Base-by-base conservation (phyloP, 139 green algal genomes). In the Chlorella vulgaris region DNA sequence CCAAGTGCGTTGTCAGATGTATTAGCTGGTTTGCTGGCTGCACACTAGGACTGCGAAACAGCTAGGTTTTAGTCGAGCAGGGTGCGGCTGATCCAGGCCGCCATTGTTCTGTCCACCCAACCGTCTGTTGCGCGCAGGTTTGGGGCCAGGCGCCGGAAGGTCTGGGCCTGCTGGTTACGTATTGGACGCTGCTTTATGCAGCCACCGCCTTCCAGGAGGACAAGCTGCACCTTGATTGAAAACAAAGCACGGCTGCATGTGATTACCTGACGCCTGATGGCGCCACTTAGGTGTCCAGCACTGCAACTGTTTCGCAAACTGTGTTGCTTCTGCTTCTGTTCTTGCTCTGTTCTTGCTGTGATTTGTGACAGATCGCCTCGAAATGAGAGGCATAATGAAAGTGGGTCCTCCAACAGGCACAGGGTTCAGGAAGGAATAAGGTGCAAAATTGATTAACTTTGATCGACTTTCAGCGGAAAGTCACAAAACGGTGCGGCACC, bases 131-230 rank as follows among this genome's bases (percentile, higher is more conserved):
- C 63, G 24, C 26, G 35, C 73, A 79, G 73, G 73, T 80, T 28
- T 80, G 74, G 74, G 70, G 26, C 38, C 74, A 80, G 74, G 74
- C 74, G 38, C 74, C 74, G 13, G 18, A 71, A 7, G 83, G 77
- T 0, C 38, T 90, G 8, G 84, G 68, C 5, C 50, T 66, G 36
- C 10, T 93, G 4, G 78, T 71, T 8, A 4, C 6, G 0, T 96
- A 89, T 76, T 96, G 92, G 92, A 91, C 86, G 8, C 22, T 47
- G 6, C 65, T 96, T 31, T 96, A 96, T 47, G 75, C 84, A 0
- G 33, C 88, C 15, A 95, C 91, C 28, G 91, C 55, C 5, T 10
- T 91, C 1, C 73, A 88, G 55, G 91, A 95, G 28, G 38, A 36
- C 73, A 79, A 79, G 73, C 47, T 58, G 7, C 69, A 76, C 42